Percentiles rank a stretch among this genome's conserved stretches.
phyloP scores from a whole-genome alignment of 2,329 filamentous ascomycete species.

The Hansfordia pulvinata region DNA sequence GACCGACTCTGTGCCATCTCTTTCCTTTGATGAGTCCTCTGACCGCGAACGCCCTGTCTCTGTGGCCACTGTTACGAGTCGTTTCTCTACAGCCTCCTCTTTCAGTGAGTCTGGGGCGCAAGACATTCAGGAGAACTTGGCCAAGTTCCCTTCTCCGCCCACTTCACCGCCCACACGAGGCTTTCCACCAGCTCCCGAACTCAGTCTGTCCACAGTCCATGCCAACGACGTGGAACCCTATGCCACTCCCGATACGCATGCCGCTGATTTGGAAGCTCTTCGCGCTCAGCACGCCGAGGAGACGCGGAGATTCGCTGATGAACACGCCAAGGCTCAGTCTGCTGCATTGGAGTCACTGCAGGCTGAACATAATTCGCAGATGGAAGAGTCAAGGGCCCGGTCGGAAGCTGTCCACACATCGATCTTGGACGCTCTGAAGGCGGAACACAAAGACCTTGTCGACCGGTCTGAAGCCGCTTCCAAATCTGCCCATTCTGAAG shows the following conservation, averaged over 20 bases:
- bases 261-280: constrained; percentile 21
- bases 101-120: constrained; percentile 41
- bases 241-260: constrained; percentile 9
- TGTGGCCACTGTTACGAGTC: constrained; percentile 28
- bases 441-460: constrained; percentile 10
- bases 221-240: constrained; percentile 25
- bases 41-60: constrained; percentile 23
- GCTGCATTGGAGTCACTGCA: constrained; percentile 7
- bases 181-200: constrained; percentile 16
- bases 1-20: constrained; percentile 37
- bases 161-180: constrained; percentile 20
- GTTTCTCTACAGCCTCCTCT: constrained; percentile 31
- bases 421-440: constrained; percentile 10
- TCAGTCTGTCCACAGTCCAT: constrained; percentile 30
- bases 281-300: constrained; percentile 12
- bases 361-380: constrained; percentile 3
- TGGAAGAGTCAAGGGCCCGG: constrained; percentile 7
- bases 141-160: constrained; percentile 40
- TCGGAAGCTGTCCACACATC: constrained; percentile 7
- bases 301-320: constrained; percentile 9
- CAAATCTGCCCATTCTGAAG: constrained; percentile 3
- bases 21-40: constrained; percentile 9
- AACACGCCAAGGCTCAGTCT: constrained; percentile 11
- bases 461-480: constrained; percentile 7
- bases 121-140: constrained; percentile 36